These are phyloP conservation scores for Monosporascus sp. DNA, from an alignment of 2,329 filamentous ascomycete genomes.

Conservation along the genomic window DNA sequence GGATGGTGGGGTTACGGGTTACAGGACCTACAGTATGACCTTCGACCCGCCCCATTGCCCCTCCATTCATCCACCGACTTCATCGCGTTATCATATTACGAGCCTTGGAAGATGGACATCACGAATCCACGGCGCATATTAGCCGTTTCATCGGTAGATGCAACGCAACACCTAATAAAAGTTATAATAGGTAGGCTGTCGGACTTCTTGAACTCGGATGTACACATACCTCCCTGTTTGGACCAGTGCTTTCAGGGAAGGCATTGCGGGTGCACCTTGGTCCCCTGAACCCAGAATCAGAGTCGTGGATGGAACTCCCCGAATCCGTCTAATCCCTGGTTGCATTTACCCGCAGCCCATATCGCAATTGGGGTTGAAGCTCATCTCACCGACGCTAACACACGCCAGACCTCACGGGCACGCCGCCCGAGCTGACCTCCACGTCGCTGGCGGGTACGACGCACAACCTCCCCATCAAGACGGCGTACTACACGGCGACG, in stretches of 20 bases:
- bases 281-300: too few relatives aligned
- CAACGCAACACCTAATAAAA: constrained; percentile 39
- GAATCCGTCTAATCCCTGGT: background rate
- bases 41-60: constrained; percentile 2
- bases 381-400: constrained; percentile 5
- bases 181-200: constrained; percentile 46
- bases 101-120: constrained; percentile 31
- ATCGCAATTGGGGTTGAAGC: too few relatives aligned
- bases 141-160: constrained; percentile 46
- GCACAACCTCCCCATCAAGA: constrained; percentile 50
- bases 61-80: constrained; percentile 2
- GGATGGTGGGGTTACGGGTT: background rate
- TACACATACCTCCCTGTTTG: too few relatives aligned
- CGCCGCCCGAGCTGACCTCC: constrained; percentile 31
- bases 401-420: constrained; percentile 46
- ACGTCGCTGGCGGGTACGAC: constrained; percentile 52
- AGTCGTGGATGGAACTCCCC: background rate
- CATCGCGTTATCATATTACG: constrained; percentile 1
- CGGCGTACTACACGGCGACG: constrained; percentile 54
- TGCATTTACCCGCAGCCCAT: background rate
- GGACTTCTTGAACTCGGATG: too few relatives aligned
- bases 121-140: constrained; percentile 51
- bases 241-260: too few relatives aligned
- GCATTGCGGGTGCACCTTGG: too few relatives aligned
- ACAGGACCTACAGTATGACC: background rate